Conservation (phyloP, 2,329 filamentous ascomycete genomes). For the Bipolaris gigantea region DNA sequence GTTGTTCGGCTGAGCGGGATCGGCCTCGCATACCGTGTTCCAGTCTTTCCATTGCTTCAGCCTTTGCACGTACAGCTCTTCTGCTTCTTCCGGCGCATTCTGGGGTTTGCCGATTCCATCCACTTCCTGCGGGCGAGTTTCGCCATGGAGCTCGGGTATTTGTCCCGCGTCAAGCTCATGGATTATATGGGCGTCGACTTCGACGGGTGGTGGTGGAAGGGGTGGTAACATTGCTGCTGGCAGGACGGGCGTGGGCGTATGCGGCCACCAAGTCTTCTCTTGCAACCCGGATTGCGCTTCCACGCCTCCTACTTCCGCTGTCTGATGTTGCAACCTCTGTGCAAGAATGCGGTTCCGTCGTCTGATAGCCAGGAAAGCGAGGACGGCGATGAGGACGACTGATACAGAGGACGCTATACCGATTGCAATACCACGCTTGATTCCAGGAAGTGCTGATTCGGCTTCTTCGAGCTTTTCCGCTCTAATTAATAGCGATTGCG, state of each 20-base stretch:
- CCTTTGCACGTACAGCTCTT: conserved; percentile 10
- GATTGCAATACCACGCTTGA: conserved; percentile 36
- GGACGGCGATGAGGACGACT: conserved; percentile 25
- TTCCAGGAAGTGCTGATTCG: conserved; percentile 26
- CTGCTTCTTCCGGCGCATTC: conserved; percentile 9
- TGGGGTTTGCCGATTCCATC: conserved; percentile 8
- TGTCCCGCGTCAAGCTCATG: conserved; percentile 27
- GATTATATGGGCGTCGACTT: conserved; percentile 25
- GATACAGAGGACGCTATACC: conserved; percentile 30
- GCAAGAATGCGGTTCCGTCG: conserved; percentile 20
- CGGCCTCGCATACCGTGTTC: conserved; percentile 7
- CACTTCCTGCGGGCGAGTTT: conserved; percentile 21
- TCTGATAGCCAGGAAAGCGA: conserved; percentile 26
- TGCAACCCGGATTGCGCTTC: conserved; percentile 15
- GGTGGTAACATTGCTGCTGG: not conserved
- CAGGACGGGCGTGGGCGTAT: not conserved
- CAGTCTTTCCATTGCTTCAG: conserved; percentile 15
- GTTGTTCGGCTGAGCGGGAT: not conserved
- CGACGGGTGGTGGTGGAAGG: conserved; percentile 16
- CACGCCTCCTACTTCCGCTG: conserved; percentile 2
- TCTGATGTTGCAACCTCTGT: not conserved
- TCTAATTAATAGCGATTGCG: not conserved
- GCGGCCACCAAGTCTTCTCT: conserved; percentile 17
- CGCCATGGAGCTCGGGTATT: conserved; percentile 26
- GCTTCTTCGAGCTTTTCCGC: conserved; percentile 4